phyloP scores from a whole-genome alignment of 768 basidiomycete species.

The Udeniomyces megalosporus region DNA sequence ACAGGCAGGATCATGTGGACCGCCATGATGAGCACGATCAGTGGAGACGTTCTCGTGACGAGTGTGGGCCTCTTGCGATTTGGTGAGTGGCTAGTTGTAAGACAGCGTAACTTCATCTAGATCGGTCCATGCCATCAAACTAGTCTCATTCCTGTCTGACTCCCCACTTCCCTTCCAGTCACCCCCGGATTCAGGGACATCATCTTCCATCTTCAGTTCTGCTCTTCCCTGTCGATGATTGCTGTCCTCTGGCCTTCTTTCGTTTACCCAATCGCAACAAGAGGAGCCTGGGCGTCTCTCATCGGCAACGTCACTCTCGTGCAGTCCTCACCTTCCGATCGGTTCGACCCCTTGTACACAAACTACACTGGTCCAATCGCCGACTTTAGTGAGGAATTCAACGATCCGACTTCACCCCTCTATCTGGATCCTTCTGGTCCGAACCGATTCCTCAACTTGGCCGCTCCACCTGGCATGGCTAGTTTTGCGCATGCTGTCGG shows the following conservation, averaged over 20 bases:
- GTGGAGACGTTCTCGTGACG: slow-evolving; percentile 71
- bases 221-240: slow-evolving; percentile 61
- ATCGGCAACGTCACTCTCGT: slow-evolving; percentile 50
- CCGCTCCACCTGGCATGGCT: slow-evolving; percentile 53
- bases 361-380: slow-evolving; percentile 46
- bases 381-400: slow-evolving; percentile 56
- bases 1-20: slow-evolving; percentile 70
- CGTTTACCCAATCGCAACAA: slow-evolving; percentile 72
- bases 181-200: slow-evolving; percentile 87
- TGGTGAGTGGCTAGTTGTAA: slow-evolving; percentile 39
- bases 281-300: slow-evolving; percentile 71
- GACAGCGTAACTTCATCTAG: neutral
- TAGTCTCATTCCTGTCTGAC: slow-evolving; percentile 15
- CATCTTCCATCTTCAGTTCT: slow-evolving; percentile 82
- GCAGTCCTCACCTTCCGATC: slow-evolving; percentile 35
- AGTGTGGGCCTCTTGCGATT: slow-evolving; percentile 78
- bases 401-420: slow-evolving; percentile 52
- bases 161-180: slow-evolving; percentile 35
- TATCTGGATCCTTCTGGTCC: slow-evolving; percentile 52
- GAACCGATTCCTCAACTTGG: slow-evolving; percentile 57
- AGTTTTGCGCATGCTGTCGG: slow-evolving; percentile 77
- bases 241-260: slow-evolving; percentile 78
- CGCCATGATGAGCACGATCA: slow-evolving; percentile 78
- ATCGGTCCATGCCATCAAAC: neutral
- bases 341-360: slow-evolving; percentile 53